These are phyloP conservation scores for Lolium multiflorum DNA, from an alignment of 176 grass and related monocot species.

Conservation along the genomic window DNA sequence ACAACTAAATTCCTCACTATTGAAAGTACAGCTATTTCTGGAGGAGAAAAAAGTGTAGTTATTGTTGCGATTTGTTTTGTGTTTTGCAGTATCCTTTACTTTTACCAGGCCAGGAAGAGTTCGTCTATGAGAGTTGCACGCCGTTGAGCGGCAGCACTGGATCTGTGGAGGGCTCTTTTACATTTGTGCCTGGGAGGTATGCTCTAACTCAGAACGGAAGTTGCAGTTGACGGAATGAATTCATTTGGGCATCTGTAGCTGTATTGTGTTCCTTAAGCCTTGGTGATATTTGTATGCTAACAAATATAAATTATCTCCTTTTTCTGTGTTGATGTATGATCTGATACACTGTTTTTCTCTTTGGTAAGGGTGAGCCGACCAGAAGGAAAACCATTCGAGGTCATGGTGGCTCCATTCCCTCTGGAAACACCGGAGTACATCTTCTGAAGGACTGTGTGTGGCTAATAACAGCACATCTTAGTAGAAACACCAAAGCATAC, in stretches of 20 bases:
- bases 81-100: conserved; percentile 72
- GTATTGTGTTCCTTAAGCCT: not conserved
- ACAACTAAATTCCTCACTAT: not conserved
- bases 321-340: not conserved
- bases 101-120: conserved; percentile 70
- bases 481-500: not conserved
- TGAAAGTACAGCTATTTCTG: not conserved
- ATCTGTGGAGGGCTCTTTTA: conserved; percentile 85
- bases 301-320: not conserved
- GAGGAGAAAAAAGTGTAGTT: not conserved
- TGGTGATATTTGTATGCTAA: not conserved
- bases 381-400: conserved; percentile 83
- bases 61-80: not conserved
- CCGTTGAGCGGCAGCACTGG: conserved; percentile 52
- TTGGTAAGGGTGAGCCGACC: conserved; percentile 59
- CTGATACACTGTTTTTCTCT: conserved; percentile 44
- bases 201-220: not conserved
- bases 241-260: not conserved
- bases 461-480: not conserved
- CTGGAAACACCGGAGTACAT: conserved; percentile 64
- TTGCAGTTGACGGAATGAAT: not conserved
- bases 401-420: conserved; percentile 65
- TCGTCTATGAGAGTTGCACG: conserved; percentile 88
- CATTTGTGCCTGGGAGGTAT: conserved; percentile 95
- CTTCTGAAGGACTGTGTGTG: conserved; percentile 55